Base-by-base conservation (phyloP, 2,329 filamentous ascomycete species). In the Pseudogymnoascus sp. region DNA sequence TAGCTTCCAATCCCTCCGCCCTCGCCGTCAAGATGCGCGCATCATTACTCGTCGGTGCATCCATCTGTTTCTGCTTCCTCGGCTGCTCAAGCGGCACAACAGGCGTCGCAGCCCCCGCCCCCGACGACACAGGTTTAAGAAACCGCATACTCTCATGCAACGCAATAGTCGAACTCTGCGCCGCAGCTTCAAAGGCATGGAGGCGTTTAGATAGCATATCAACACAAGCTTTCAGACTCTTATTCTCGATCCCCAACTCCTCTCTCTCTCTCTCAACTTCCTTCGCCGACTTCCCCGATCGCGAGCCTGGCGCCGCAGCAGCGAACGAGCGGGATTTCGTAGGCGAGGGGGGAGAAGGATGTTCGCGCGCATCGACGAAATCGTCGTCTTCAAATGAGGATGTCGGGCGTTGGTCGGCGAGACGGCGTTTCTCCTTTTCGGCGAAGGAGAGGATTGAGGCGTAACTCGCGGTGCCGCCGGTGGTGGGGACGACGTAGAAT, bases 401-500 rank as follows among this genome's bases (percentile, higher is more conserved):
- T 0, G 40, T 18, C 1, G 40, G 16, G 10, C 40, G 40, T 1
- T 23, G 40, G 8, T 40, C 40, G 12, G 18, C 23, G 79, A 83
- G 73, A 8, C 85, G 83, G 7, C 85, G 80, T 72, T 83, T 86
- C 72, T 88, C 86, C 70, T 88, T 88, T 67, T 86, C 83, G 37
- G 84, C 85, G 68, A 85, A 87, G 45, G 80, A 88, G 18, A 96
- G 79, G 62, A 99, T 97, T 66, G 89, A 92, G 51, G 95, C 93
- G 72, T 97, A 99, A 0, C 92, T 95, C 65, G 93, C 88, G 2
- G 92, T 97, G 67, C 93, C 92, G 4, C 95, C 93, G 16, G 90
- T 91, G 0, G 90, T 90, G 3, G 93, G 95, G 1, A 99, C 95
- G 1, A 97, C 89, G 73, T 97, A 97, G 77, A 99, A 99, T 7